phyloP scores from a whole-genome alignment of 75 land plant species.

The Larix kaempferi region DNA sequence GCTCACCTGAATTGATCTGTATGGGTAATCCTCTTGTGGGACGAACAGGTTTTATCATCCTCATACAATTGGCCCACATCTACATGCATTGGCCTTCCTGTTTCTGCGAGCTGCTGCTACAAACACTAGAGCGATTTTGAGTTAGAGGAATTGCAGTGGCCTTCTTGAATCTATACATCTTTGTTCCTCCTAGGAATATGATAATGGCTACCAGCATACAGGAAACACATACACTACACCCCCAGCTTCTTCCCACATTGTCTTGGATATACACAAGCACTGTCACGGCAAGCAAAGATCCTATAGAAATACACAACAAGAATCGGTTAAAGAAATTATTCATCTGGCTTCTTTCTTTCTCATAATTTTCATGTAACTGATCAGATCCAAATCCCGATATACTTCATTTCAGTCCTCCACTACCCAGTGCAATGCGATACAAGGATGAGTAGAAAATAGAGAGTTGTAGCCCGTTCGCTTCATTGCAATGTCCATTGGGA shows the following conservation, averaged over 20 bases:
- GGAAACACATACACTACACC: conserved; percentile 55
- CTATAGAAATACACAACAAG: conserved; percentile 45
- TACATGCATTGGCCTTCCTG: conserved; percentile 37
- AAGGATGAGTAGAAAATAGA: conserved; percentile 50
- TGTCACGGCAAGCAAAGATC: conserved; percentile 67
- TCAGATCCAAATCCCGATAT: conserved; percentile 75
- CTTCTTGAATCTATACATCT: conserved; percentile 56
- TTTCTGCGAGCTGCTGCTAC: conserved; percentile 59
- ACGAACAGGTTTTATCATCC: conserved; percentile 24
- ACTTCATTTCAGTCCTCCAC: conserved; percentile 78
- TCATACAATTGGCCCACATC: conserved; percentile 34
- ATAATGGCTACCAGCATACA: conserved; percentile 43
- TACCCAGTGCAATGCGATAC: conserved; percentile 71
- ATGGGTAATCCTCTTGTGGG: conserved; percentile 35
- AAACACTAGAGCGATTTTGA: conserved; percentile 58
- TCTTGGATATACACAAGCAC: conserved; percentile 81
- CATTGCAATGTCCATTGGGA: conserved; percentile 20
- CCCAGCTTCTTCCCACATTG: conserved; percentile 69
- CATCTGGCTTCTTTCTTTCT: conserved; percentile 55
- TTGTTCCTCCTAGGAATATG: conserved; percentile 51
- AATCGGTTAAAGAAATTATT: conserved; percentile 67
- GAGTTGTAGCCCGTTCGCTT: conserved; percentile 37
- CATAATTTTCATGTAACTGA: conserved; percentile 74
- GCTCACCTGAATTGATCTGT: conserved; percentile 53
- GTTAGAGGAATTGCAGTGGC: conserved; percentile 55